Conservation (phyloP, 2,329 filamentous ascomycete genomes). For the Fusarium sp. region DNA sequence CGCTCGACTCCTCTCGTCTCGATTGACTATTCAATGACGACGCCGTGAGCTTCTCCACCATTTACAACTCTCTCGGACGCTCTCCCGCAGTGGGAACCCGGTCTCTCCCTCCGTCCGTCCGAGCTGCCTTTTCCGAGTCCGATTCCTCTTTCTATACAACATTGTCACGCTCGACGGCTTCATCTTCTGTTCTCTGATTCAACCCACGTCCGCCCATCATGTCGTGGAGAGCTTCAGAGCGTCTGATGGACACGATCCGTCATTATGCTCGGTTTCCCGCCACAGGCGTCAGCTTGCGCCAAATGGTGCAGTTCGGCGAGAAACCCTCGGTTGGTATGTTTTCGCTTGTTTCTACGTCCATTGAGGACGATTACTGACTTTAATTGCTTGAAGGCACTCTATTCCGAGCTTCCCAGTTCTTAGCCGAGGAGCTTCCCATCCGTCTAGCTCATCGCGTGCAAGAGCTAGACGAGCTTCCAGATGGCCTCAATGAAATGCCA, state of each 20-base stretch:
- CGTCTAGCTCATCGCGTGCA: constrained; percentile 95
- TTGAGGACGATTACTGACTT: constrained; percentile 60
- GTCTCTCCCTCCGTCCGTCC: constrained; percentile 44
- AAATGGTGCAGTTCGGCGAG: constrained; percentile 99
- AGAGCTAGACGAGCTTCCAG: constrained; percentile 89
- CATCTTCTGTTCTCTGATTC: constrained; percentile 21
- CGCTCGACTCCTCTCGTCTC: constrained; percentile 21
- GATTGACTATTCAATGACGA: constrained; percentile 44
- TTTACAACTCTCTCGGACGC: constrained; percentile 38
- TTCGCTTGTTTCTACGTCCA: constrained; percentile 79
- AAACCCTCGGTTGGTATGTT: constrained; percentile 90
- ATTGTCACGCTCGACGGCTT: constrained; percentile 13
- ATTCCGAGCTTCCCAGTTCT: constrained; percentile 97
- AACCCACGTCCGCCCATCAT: constrained; percentile 60
- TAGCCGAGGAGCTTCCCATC: constrained; percentile 97
- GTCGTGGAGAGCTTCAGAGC: constrained; percentile 93
- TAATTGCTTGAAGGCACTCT: constrained; percentile 75
- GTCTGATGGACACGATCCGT: constrained; percentile 95
- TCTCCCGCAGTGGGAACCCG: constrained; percentile 38
- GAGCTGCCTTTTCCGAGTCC: constrained; percentile 42
- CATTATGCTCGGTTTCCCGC: constrained; percentile 98
- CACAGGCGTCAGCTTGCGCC: constrained; percentile 92
- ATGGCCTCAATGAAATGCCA: constrained; percentile 97
- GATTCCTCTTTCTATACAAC: constrained; percentile 22
- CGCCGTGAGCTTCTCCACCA: constrained; percentile 42